Evolutionary conservation across 2,329 filamentous ascomycete species (phyloP), one percentile per base, ranked within the genome.

Genomic region (Fusarium xylarioides): DNA sequence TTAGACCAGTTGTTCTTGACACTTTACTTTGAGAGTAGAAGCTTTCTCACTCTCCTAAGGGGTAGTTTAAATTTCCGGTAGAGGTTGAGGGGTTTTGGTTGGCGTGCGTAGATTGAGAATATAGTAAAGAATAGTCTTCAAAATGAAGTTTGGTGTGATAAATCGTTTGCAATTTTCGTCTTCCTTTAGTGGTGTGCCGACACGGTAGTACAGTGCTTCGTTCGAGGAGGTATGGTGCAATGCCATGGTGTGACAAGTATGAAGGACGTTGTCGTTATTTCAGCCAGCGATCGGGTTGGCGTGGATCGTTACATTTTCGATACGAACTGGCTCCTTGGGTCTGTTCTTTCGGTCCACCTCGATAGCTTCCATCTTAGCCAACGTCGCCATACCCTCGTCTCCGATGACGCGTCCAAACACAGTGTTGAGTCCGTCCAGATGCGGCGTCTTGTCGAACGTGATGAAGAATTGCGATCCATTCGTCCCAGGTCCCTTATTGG

Each of bases 391-490:
- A 63, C 88, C 87, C 49, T 91, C 90, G 75, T 92, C 91, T 42
- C 88, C 91, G 63, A 92, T 85, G 38, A 95, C 85, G 80, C 91
- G 91, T 16, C 93, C 93, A 82, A 97, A 95, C 4, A 95, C 91
- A 1, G 93, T 95, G 79, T 96, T 96, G 80, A 94, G 89, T 9
- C 93, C 93, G 80, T 96, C 94, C 46, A 97, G 85, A 83, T 96
- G 94, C 42, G 92, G 89, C 32, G 93, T 92, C 74, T 92, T 90
- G 67, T 92, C 92, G 76, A 95, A 92, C 3, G 91, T 90, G 68
- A 96, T 86, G 81, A 95, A 97, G 83, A 96, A 97, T 80, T 97
- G 93, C 54, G 89, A 92, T 21, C 91, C 92, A 78, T 95, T 95
- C 46, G 91, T 93, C 30, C 86, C 87, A 4, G 91, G 90, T 0